Percentiles rank a stretch among this genome's conserved stretches.
Evolutionary conservation across 2,329 filamentous ascomycete species (phyloP).

Genomic region (Trichoderma harzianum): DNA sequence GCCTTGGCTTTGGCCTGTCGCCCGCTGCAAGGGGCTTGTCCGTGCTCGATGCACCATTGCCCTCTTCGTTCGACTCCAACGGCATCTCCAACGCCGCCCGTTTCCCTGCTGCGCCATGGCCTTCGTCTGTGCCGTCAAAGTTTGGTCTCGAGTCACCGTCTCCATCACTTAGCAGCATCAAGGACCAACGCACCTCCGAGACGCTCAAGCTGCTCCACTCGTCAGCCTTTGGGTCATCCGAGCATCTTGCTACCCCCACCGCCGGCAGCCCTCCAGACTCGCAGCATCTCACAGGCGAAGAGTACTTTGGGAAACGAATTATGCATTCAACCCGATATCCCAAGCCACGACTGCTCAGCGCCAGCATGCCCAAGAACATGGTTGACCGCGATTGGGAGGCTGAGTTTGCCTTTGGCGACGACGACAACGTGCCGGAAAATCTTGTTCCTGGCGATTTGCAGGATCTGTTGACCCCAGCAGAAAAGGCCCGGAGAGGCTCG

Average conservation of each 20-base stretch:
- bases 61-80: slow-evolving; percentile 94
- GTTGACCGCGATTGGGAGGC: slow-evolving; percentile 63
- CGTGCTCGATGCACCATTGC: slow-evolving; percentile 88
- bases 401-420: slow-evolving; percentile 73
- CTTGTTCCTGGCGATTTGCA: slow-evolving; percentile 73
- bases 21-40: slow-evolving; percentile 72
- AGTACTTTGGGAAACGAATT: slow-evolving; percentile 67
- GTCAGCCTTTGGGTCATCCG: slow-evolving; percentile 65
- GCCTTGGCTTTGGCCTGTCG: slow-evolving; percentile 71
- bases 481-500: slow-evolving; percentile 63
- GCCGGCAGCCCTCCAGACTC: slow-evolving; percentile 47
- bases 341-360: slow-evolving; percentile 65
- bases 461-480: slow-evolving; percentile 63
- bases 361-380: slow-evolving; percentile 63
- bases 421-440: slow-evolving; percentile 46
- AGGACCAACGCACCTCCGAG: slow-evolving; percentile 59
- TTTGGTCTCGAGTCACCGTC: slow-evolving; percentile 87
- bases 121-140: slow-evolving; percentile 86
- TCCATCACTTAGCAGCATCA: slow-evolving; percentile 63
- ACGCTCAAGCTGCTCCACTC: slow-evolving; percentile 62
- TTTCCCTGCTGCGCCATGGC: slow-evolving; percentile 74
- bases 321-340: slow-evolving; percentile 66
- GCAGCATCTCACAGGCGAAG: slow-evolving; percentile 52
- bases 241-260: slow-evolving; percentile 55
- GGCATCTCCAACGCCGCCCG: slow-evolving; percentile 88